phyloP scores from a whole-genome alignment of 495 filamentous ascomycete genomes.

The Neurospora hispaniola region DNA sequence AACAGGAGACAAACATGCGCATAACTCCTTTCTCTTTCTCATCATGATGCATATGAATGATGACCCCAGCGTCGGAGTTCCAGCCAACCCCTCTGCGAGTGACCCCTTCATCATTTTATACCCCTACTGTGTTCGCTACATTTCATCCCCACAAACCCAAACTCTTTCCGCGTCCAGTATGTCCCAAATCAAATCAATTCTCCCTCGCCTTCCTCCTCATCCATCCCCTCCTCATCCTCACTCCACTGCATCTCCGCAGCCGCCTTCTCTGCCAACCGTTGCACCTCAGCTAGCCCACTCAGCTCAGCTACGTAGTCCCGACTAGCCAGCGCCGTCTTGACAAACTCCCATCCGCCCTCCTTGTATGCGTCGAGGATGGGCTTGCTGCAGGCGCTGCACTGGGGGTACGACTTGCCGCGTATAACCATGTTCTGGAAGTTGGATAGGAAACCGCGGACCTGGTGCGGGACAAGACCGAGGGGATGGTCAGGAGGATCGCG shows the following conservation, averaged over 20 bases:
- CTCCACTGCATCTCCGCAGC: slow-evolving; percentile 35
- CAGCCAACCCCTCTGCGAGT: neutral
- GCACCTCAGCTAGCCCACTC: slow-evolving; percentile 85
- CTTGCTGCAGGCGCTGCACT: slow-evolving; percentile 84
- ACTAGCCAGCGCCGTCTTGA: slow-evolving; percentile 75
- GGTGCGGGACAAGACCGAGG: slow-evolving; percentile 81
- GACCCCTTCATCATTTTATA: neutral
- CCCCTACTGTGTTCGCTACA: neutral
- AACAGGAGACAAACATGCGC: neutral
- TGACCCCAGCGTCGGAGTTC: neutral
- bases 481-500: slow-evolving; percentile 55
- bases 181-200: slow-evolving; percentile 18
- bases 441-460: slow-evolving; percentile 84
- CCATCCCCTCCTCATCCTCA: slow-evolving; percentile 31
- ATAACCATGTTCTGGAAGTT: slow-evolving; percentile 77
- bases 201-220: slow-evolving; percentile 36
- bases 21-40: neutral
- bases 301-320: slow-evolving; percentile 82
- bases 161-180: neutral
- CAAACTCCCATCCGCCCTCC: slow-evolving; percentile 73
- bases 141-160: neutral
- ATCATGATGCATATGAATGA: neutral
- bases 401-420: slow-evolving; percentile 72
- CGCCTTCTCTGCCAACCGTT: slow-evolving; percentile 58
- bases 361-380: slow-evolving; percentile 63